A percentile compares a stretch with the other conserved stretches of the same genome.
These are phyloP conservation scores for Tetrahymena thermophila DNA, from an alignment of 73 alveolate genomes.

Conservation along the genomic window DNA sequence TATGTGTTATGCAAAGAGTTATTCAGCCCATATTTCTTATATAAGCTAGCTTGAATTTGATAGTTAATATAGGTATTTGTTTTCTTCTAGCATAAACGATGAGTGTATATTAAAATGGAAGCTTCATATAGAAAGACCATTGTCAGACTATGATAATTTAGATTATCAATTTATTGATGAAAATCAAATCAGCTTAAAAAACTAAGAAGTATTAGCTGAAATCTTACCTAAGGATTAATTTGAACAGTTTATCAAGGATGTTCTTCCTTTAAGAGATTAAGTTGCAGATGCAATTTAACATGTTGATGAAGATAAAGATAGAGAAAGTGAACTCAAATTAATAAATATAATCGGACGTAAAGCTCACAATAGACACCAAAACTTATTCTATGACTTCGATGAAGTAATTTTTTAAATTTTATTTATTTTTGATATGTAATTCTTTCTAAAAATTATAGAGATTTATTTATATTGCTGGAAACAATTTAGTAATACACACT, in stretches of 20 bases:
- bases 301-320: conserved; percentile 45
- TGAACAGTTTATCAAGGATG: conserved; percentile 44
- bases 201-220: conserved; percentile 64
- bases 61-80: conserved; percentile 7
- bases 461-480: conserved; percentile 79
- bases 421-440: no score
- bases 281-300: conserved; percentile 62
- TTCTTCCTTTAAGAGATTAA: conserved; percentile 55
- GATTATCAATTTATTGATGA: conserved; percentile 67
- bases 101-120: conserved; percentile 45
- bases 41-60: conserved; percentile 28
- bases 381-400: conserved; percentile 83
- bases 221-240: conserved; percentile 51
- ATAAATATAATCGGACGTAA: conserved; percentile 73
- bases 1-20: conserved; percentile 33
- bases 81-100: conserved; percentile 31
- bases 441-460: conserved; percentile 1
- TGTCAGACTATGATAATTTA: conserved; percentile 64
- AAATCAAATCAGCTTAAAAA: conserved; percentile 35
- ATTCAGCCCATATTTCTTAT: conserved; percentile 41
- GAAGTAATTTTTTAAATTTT: conserved; percentile 11
- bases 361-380: conserved; percentile 91
- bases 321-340: conserved; percentile 28
- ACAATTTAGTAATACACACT: conserved; percentile 39
- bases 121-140: conserved; percentile 25